phyloP scores from a whole-genome alignment of 441 rosid genomes.

The Erodium moschatum region DNA sequence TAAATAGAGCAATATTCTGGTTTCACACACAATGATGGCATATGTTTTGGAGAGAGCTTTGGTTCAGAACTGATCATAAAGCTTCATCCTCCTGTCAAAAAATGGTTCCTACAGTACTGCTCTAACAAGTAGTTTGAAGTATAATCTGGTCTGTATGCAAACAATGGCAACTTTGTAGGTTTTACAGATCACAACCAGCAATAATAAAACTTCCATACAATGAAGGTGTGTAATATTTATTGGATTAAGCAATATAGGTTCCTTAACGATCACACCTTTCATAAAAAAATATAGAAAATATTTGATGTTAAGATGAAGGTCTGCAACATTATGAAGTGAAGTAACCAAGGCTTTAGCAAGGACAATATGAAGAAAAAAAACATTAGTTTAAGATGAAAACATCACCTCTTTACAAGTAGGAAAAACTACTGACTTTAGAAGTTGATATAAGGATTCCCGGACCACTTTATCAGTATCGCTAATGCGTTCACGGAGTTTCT shows the following conservation, averaged over 20 bases:
- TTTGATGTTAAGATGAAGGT: neutral
- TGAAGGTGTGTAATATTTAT: neutral
- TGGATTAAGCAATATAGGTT: neutral
- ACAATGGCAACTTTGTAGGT: neutral
- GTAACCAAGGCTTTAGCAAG: neutral
- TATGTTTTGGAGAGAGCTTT: no score
- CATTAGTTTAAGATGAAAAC: conserved; percentile 12
- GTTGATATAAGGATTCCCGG: conserved; percentile 49
- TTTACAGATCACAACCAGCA: neutral
- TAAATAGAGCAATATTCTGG: neutral
- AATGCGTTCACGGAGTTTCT: conserved; percentile 58
- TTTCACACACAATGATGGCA: neutral
- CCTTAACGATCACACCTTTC: neutral
- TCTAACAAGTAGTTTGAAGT: conserved; percentile 6
- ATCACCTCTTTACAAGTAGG: conserved; percentile 71
- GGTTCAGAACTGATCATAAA: neutral
- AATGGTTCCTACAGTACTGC: neutral
- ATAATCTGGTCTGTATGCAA: neutral
- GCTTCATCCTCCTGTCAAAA: neutral
- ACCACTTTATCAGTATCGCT: conserved; percentile 58
- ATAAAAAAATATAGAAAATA: neutral
- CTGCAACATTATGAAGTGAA: conserved; percentile 6
- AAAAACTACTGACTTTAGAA: conserved; percentile 53
- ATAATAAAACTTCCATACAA: neutral
- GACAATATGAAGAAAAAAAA: neutral